Base-by-base conservation (phyloP, 2,329 filamentous ascomycete genomes). In the Fusarium beomiforme region DNA sequence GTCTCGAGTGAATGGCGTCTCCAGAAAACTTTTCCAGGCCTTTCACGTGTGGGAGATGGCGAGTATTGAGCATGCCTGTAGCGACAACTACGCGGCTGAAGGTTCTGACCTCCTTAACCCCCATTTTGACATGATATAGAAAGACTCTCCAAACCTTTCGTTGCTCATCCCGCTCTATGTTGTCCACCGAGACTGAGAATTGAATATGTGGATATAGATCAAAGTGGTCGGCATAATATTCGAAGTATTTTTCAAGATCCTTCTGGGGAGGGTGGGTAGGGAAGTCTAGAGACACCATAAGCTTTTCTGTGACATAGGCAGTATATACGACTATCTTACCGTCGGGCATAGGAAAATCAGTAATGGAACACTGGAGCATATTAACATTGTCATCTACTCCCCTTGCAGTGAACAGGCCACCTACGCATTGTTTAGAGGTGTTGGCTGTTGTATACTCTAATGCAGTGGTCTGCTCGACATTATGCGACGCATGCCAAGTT, bases 21-120 rank as follows among this genome's bases (percentile, higher is more conserved):
- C 83, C 83, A 37, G 78, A 58, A 59, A 84, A 85, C 31, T 77
- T 78, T 8, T 83, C 80, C 16, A 80, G 73, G 1, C 79, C 81
- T 33, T 79, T 77, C n/a, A 84, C 74, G 2, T 74, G 42, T 10
- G 82, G 82, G 62, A 79, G 73, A 10, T 79, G 77, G 13, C 79
- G 79, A 36, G 57, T 74, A 69, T 51, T 81, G 75, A 67, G 81
- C 75, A 59, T 79, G 76, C 55, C 81, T 59, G 67, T 81, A 60
- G 72, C 79, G 24, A 84, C 64, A 6, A 80, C 78, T 17, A 83
- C 77, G 36, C 81, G 81, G 59, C 82, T 82, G 36, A 82, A 80
- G 33, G 49, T 56, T 29, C 65, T 71, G 9, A 69, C 47, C n/a
- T 67, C 62, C 41, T 63, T 42, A n/a, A 51, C 55, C 3, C 67